phyloP scores from a whole-genome alignment of 2,329 filamentous ascomycete genomes.

The Phyllosticta citrichinensis region DNA sequence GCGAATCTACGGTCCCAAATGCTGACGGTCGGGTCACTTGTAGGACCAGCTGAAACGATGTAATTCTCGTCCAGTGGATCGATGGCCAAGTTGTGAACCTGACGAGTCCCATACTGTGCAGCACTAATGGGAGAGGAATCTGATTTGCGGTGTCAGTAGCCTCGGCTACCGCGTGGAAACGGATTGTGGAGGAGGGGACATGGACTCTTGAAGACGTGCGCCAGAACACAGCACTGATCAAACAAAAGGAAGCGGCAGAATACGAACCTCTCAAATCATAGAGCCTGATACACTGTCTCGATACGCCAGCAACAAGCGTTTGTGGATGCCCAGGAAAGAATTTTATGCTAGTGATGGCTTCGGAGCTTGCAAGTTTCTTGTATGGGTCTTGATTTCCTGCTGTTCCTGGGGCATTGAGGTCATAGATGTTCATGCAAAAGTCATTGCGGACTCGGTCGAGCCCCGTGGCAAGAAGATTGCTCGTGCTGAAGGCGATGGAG shows the following conservation, averaged over 20 bases:
- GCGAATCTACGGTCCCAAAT: slow-evolving; percentile 64
- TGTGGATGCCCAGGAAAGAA: slow-evolving; percentile 73
- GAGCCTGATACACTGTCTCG: slow-evolving; percentile 62
- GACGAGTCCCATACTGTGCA: slow-evolving; percentile 43
- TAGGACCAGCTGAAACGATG: slow-evolving; percentile 64
- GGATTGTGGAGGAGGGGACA: not conserved
- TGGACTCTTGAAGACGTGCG: not conserved
- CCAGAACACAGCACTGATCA: not conserved
- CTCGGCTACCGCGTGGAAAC: not conserved
- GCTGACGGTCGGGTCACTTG: slow-evolving; percentile 64
- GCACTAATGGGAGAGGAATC: slow-evolving; percentile 35
- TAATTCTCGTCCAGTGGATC: slow-evolving; percentile 75
- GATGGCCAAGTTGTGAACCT: slow-evolving; percentile 61
- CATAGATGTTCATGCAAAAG: slow-evolving; percentile 73
- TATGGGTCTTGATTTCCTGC: slow-evolving; percentile 41
- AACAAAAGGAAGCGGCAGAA: not conserved
- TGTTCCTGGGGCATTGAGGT: slow-evolving; percentile 52
- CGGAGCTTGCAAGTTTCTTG: slow-evolving; percentile 49
- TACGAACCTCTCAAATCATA: slow-evolving; percentile 65
- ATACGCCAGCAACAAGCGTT: slow-evolving; percentile 65
- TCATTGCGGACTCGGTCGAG: slow-evolving; percentile 75
- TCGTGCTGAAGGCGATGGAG: slow-evolving; percentile 69
- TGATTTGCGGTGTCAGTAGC: slow-evolving; percentile 15
- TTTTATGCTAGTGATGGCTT: slow-evolving; percentile 71
- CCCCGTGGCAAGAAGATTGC: slow-evolving; percentile 62